These are phyloP conservation scores for Podospora didyma DNA, from an alignment of 495 filamentous ascomycete genomes.

Conservation along the genomic window DNA sequence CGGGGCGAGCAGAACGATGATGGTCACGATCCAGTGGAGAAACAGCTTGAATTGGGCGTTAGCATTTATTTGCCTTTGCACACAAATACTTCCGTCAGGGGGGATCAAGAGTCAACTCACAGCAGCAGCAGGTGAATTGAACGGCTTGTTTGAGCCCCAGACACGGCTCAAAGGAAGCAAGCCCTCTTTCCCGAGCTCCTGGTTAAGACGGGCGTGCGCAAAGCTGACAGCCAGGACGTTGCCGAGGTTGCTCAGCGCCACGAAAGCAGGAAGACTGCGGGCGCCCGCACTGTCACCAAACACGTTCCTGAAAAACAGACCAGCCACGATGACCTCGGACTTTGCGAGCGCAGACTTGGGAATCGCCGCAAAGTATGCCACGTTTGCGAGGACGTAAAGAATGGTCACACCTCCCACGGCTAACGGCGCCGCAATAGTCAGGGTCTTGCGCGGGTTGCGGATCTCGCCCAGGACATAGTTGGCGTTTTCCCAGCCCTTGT, in stretches of 20 bases:
- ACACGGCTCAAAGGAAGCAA: constrained; percentile 56
- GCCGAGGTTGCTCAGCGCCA: constrained; percentile 60
- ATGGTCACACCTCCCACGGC: constrained; percentile 55
- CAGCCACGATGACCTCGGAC: constrained; percentile 42
- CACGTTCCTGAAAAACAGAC: constrained; percentile 46
- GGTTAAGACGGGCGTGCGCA: constrained; percentile 60
- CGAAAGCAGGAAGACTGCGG: constrained; percentile 52
- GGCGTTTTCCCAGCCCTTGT: constrained; percentile 43
- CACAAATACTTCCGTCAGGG: constrained; percentile 38
- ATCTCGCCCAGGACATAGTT: constrained; percentile 57
- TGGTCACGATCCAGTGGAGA: constrained; percentile 47
- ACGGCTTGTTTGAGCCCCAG: constrained; percentile 41
- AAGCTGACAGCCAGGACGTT: constrained; percentile 50
- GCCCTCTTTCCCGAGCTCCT: constrained; percentile 65
- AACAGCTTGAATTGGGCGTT: constrained; percentile 41
- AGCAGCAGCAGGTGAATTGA: constrained; percentile 44
- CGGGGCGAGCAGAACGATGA: constrained; percentile 46
- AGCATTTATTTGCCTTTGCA: constrained; percentile 29
- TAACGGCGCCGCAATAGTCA: constrained; percentile 57
- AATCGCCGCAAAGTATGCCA: constrained; percentile 55
- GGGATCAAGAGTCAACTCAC: constrained; percentile 18
- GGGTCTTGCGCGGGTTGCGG: constrained; percentile 55
- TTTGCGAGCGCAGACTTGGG: constrained; percentile 47
- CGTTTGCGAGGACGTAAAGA: constrained; percentile 61
- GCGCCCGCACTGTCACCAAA: constrained; percentile 34